Conservation (phyloP, 208 protist species). For the Leishmania tarentolae region DNA sequence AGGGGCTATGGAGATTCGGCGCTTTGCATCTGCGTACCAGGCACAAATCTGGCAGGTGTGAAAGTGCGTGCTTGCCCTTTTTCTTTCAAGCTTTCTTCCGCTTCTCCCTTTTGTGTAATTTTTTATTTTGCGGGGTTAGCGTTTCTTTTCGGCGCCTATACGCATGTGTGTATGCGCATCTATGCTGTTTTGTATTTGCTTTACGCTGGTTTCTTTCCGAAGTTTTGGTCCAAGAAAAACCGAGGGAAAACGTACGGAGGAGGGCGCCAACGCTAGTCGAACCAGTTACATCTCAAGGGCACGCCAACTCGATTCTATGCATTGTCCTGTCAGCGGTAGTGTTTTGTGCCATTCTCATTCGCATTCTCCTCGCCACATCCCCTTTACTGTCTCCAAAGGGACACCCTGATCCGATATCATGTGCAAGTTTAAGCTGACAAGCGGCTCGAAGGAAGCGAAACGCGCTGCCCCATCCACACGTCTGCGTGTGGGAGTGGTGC, state of each 20-base stretch:
- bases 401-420: neutral
- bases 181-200: neutral
- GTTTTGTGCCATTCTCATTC: neutral
- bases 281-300: neutral
- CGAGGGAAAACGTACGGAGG: neutral
- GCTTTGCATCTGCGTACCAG: too few species aligned
- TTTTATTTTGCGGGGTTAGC: slow-evolving; percentile 4
- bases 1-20: neutral
- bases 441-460: neutral
- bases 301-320: neutral
- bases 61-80: neutral
- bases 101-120: neutral
- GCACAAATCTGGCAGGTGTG: neutral
- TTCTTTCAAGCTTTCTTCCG: slow-evolving; percentile 15
- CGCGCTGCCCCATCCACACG: neutral
- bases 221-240: neutral
- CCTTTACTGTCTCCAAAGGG: neutral
- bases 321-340: neutral
- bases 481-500: neutral
- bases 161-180: neutral
- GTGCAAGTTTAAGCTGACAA: neutral
- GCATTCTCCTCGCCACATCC: neutral
- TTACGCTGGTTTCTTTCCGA: neutral
- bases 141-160: neutral
- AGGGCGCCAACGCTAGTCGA: neutral